Evolutionary conservation across 495 filamentous ascomycete species (phyloP).

Genomic region (Trichoderma asperelloides): DNA sequence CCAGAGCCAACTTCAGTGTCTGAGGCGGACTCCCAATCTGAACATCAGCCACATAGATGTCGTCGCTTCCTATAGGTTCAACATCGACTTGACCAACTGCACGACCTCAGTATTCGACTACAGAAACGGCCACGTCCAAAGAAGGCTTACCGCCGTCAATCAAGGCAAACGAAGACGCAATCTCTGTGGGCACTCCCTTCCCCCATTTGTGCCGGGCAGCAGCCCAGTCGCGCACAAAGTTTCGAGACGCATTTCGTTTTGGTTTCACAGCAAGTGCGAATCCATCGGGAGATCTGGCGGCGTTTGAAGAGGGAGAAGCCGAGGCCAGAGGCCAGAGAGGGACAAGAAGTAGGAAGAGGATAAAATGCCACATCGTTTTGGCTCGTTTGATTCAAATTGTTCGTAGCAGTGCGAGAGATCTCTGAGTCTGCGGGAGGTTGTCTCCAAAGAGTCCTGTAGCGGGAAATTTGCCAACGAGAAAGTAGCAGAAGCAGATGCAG

Average conservation of each 20-base stretch:
- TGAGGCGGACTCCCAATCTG: slow-evolving; percentile 62
- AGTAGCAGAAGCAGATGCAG: not conserved
- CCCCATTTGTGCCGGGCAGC: not conserved
- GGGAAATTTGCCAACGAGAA: not conserved
- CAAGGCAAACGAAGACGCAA: not conserved
- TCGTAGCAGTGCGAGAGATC: not conserved
- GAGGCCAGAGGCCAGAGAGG: not conserved
- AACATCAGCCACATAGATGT: slow-evolving; percentile 55
- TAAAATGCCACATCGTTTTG: not conserved
- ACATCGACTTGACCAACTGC: not conserved
- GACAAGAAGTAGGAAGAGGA: not conserved
- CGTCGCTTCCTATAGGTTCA: slow-evolving; percentile 30
- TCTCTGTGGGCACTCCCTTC: not conserved
- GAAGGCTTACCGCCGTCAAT: not conserved
- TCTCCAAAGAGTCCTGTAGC: not conserved
- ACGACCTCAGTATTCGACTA: not conserved
- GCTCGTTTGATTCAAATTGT: not conserved
- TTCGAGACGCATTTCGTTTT: not conserved
- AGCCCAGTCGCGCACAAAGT: not conserved
- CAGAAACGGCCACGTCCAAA: not conserved
- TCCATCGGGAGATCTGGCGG: not conserved
- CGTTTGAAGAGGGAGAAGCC: not conserved
- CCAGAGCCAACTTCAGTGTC: slow-evolving; percentile 55
- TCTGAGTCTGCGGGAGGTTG: not conserved
- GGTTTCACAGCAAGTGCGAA: not conserved